Evolutionary conservation across 306 rosid genomes (phyloP).

Genomic region (Arachis hypogaea): DNA sequence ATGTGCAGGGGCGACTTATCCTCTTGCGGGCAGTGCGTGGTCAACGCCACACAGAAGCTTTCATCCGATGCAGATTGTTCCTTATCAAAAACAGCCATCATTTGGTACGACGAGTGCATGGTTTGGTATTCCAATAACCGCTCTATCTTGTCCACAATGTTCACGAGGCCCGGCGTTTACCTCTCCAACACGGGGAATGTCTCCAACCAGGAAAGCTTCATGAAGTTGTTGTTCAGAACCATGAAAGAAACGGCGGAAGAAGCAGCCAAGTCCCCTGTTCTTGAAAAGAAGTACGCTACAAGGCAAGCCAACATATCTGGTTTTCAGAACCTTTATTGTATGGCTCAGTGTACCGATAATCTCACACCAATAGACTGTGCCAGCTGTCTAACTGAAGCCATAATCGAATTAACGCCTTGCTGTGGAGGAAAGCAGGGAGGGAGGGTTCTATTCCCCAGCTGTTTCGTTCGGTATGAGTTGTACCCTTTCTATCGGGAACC

Average conservation of each 20-base stretch:
- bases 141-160: constrained; percentile 34
- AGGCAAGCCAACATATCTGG: constrained; percentile 20
- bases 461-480: constrained; percentile 36
- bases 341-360: constrained; percentile 45
- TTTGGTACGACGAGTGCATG: constrained; percentile 43
- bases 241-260: constrained; percentile 29
- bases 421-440: constrained; percentile 43
- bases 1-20: constrained; percentile 39
- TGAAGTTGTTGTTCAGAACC: constrained; percentile 17
- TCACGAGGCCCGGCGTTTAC: background rate
- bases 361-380: constrained; percentile 30
- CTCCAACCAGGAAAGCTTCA: constrained; percentile 19
- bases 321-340: constrained; percentile 30
- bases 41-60: constrained; percentile 12
- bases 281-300: constrained; percentile 36
- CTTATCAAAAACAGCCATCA: constrained; percentile 2
- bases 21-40: constrained; percentile 28
- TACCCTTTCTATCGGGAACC: constrained; percentile 34
- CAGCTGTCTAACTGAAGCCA: constrained; percentile 24
- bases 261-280: constrained; percentile 21
- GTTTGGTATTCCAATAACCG: constrained; percentile 34
- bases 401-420: constrained; percentile 6
- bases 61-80: background rate
- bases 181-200: constrained; percentile 16
- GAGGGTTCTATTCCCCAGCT: constrained; percentile 33